Evolutionary conservation across 2,329 filamentous ascomycete species (phyloP), one percentile per base, ranked within the genome.

Genomic region (Colletotrichum musicola): DNA sequence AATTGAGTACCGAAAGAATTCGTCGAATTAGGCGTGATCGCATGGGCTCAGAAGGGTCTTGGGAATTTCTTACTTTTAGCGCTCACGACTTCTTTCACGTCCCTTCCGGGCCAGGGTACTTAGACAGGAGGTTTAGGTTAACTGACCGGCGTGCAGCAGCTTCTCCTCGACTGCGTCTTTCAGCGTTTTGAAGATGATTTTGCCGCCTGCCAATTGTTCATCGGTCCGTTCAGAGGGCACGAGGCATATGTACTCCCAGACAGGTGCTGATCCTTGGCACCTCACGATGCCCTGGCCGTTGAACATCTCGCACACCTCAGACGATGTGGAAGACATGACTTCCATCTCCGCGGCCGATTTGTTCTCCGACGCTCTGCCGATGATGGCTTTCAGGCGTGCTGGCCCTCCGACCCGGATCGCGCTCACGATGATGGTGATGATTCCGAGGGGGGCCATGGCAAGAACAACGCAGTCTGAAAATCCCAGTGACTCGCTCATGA

Each of bases 271-370:
- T 0, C 62, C 62, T 16, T 27, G 22, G 6, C 62, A 65, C 2
- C 47, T 22, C 1, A 65, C 49, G 0, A 65, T 18, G 1, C 20
- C 27, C 9, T 47, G n/a, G 3, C 47, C 56, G 54, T 78, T 75
- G 60, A 72, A 82, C 1, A 83, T 68, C 59, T 83, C 81, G 57
- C 80, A 82, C 1, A 82, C 79, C 38, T 81, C 77, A 0, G 68
- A 70, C 14, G 76, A 78, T 0, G 81, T 83, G 0, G 81, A 83
- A 0, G 81, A 77, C 70, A 79, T 81, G 0, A 84, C 64, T 55
- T 84, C 81, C 0, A 76, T 72, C 65, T 85, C 82, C 1, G 73
- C 77, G 1, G 62, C 70, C 0, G 75, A 78, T 0, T 66, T 58
- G 6, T 75, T 75, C 66, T 83, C 82, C 57, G 78, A 75, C 0